Conservation (phyloP, 169 alveolate species). For the Plasmodium reichenowi region DNA sequence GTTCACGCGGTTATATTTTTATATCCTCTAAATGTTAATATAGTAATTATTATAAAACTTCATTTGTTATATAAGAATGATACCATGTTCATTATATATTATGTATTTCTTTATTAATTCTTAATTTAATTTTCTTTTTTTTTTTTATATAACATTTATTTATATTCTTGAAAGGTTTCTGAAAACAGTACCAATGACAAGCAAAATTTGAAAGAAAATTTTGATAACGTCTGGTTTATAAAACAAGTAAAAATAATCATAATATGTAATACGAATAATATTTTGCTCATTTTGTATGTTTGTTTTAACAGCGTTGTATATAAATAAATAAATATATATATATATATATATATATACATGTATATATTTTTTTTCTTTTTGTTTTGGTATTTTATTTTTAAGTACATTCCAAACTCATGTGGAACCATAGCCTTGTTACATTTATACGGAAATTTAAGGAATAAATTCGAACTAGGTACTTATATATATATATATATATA, state of each 20-base stretch:
- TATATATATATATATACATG: not conserved
- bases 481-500: not conserved
- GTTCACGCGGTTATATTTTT: slow-evolving; percentile 62
- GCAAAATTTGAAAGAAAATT: not conserved
- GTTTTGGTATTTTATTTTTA: slow-evolving; percentile 17
- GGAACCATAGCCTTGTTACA: slow-evolving; percentile 69
- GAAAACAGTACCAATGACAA: slow-evolving; percentile 1
- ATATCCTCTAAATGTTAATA: slow-evolving; percentile 35
- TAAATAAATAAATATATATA: not conserved
- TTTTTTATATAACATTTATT: not conserved
- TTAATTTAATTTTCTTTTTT: slow-evolving; percentile 30
- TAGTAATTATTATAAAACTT: not conserved
- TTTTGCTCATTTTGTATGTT: too few species aligned
- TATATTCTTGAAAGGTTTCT: not conserved
- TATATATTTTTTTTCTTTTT: not conserved
- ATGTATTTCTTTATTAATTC: not conserved
- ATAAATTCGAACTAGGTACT: slow-evolving; percentile 30
- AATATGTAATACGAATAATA: not conserved
- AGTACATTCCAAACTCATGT: slow-evolving; percentile 49
- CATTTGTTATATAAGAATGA: not conserved
- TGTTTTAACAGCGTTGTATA: too few species aligned
- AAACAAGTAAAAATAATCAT: slow-evolving; percentile 40
- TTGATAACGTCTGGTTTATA: slow-evolving; percentile 43
- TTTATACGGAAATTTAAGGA: slow-evolving; percentile 32
- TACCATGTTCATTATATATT: not conserved